Conservation (phyloP, 176 grass and related monocot species). For the Bromus sterilis region DNA sequence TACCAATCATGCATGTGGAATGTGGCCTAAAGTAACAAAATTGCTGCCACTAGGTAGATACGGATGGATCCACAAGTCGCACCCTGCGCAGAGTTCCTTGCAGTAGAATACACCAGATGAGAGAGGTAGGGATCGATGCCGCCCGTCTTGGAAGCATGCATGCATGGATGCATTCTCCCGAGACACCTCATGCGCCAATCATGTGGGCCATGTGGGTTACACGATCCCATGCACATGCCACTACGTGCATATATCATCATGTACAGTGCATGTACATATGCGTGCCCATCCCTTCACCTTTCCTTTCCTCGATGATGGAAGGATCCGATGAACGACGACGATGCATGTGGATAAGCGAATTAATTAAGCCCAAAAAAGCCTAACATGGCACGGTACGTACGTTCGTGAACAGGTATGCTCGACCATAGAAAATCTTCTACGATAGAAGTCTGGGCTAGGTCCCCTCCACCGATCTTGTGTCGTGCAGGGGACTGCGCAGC, state of each 20-base stretch:
- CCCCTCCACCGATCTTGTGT: background rate
- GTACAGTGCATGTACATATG: no score
- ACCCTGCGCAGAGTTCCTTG: no score
- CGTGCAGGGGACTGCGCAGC: background rate
- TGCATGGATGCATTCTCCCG: background rate
- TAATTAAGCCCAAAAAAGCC: background rate
- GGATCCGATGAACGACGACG: background rate
- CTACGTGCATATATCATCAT: no score
- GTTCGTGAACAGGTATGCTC: background rate
- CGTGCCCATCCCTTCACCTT: no score
- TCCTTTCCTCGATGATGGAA: conserved; percentile 4
- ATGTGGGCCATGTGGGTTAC: conserved; percentile 36
- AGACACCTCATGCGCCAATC: conserved; percentile 29
- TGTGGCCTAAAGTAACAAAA: no score
- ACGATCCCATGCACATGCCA: conserved; percentile 41
- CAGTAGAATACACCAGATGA: background rate
- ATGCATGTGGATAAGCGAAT: background rate
- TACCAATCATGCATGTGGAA: no score
- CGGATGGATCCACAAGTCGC: no score
- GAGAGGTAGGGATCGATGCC: background rate
- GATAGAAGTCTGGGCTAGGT: no score
- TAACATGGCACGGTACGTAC: background rate
- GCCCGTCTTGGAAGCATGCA: background rate
- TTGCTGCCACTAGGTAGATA: no score
- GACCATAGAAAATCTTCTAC: background rate